Evolutionary conservation across 2,329 filamentous ascomycete genomes (phyloP).

Genomic region (Dendrostoma leiphaemia): DNA sequence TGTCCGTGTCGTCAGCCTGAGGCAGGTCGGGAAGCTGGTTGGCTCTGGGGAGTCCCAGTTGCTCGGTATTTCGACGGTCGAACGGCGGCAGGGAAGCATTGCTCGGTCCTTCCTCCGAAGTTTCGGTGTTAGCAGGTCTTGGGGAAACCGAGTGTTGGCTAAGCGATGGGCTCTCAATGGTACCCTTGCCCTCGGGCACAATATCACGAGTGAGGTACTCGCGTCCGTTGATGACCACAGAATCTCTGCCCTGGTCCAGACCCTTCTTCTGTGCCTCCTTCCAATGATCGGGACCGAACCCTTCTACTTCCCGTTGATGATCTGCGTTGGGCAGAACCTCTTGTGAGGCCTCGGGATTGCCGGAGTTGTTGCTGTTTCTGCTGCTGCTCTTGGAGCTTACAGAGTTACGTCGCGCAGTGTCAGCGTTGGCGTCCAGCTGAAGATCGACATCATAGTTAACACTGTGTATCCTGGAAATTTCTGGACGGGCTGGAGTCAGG

Average conservation of each 20-base stretch:
- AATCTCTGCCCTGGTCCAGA: slow-evolving; percentile 65
- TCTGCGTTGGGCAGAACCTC: slow-evolving; percentile 45
- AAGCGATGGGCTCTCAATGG: slow-evolving; percentile 45
- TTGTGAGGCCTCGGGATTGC: slow-evolving; percentile 53
- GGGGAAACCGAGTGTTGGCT: slow-evolving; percentile 8
- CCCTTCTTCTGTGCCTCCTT: slow-evolving; percentile 61
- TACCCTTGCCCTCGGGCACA: slow-evolving; percentile 62
- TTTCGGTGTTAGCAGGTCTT: slow-evolving; percentile 28
- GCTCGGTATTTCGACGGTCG: slow-evolving; percentile 60
- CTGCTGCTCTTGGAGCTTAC: slow-evolving; percentile 35
- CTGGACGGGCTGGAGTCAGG: slow-evolving; percentile 2
- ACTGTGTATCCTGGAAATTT: slow-evolving; percentile 49
- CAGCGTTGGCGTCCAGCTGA: slow-evolving; percentile 27
- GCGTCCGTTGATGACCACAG: slow-evolving; percentile 62
- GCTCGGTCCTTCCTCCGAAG: slow-evolving; percentile 46
- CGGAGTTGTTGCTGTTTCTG: no score
- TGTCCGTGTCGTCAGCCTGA: slow-evolving; percentile 74
- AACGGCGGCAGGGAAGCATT: slow-evolving; percentile 41
- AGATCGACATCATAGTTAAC: slow-evolving; percentile 76
- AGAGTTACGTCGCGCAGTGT: slow-evolving; percentile 26
- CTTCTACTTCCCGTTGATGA: slow-evolving; percentile 74
- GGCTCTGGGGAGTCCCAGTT: slow-evolving; percentile 64
- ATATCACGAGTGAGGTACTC: slow-evolving; percentile 70
- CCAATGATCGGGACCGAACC: slow-evolving; percentile 76
- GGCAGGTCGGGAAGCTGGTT: slow-evolving; percentile 72